Conservation (phyloP, 2,329 filamentous ascomycete species). For the Aspergillus clavatus region DNA sequence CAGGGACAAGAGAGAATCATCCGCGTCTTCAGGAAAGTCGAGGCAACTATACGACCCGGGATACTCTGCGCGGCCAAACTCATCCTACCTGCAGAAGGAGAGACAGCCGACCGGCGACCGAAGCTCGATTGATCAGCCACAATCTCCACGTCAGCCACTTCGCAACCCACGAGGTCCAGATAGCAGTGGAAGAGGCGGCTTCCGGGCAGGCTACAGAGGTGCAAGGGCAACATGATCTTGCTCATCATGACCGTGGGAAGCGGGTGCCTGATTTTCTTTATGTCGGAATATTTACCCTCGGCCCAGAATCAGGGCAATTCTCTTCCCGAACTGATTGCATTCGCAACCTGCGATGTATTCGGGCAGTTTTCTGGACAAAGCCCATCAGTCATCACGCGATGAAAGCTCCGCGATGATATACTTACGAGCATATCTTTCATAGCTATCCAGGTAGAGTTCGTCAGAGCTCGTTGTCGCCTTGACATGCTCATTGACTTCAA, state of each 20-base stretch:
- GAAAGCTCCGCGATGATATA: constrained; percentile 10
- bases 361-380: constrained; percentile 51
- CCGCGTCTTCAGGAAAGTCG: constrained; percentile 34
- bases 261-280: background rate
- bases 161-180: constrained; percentile 75
- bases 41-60: constrained; percentile 73
- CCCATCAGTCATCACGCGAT: constrained; percentile 4
- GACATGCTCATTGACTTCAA: constrained; percentile 61
- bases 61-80: constrained; percentile 61
- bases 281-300: background rate
- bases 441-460: constrained; percentile 62
- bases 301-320: constrained; percentile 43
- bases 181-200: constrained; percentile 68
- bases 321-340: constrained; percentile 55
- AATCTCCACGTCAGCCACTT: constrained; percentile 54
- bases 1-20: constrained; percentile 40
- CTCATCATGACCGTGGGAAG: background rate
- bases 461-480: constrained; percentile 63
- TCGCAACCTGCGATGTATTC: constrained; percentile 54
- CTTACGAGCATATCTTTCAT: constrained; percentile 58
- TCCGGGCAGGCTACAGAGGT: constrained; percentile 67
- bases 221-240: constrained; percentile 33
- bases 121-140: constrained; percentile 32
- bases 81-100: constrained; percentile 43
- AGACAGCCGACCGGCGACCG: constrained; percentile 34